Base-by-base conservation (phyloP, 768 basidiomycete species). In the Pulveroboletus sp. region DNA sequence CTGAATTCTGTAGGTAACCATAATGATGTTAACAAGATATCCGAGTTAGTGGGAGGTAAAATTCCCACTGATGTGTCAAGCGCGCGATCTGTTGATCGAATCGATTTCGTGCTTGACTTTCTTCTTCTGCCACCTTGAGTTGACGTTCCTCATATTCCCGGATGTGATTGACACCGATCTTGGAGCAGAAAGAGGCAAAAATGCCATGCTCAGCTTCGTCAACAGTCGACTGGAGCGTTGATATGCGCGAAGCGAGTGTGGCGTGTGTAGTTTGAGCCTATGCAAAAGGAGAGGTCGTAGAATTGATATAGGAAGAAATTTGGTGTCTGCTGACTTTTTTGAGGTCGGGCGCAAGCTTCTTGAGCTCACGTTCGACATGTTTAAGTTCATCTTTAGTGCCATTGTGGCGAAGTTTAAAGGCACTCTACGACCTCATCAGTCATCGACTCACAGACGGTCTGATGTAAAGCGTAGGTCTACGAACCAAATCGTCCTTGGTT, bases 121-220 rank as follows among this genome's bases (percentile, higher is more conserved):
- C 92, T 59, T 89, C 89, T 67, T 93, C 86, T 0, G 89, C 91
- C 21, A 89, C 80, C 66, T 86, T 89, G 28, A 97, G 73, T 61
- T 95, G 92, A 18, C 87, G 82, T 63, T 92, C 88, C 68, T 98
- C 95, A 64, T 94, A 99, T 58, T 94, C 91, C 26, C 94, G 82
- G 55, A 99, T 92, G 68, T 84, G 84, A 14, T 71, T 65, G 7
- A 96, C 85, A 9, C 82, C 78, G 56, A 97, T 93, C 57, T 81
- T 78, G 33, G 69, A 65, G 63, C 94, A 97, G 71, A 99, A 97
- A 4, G 70, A 66, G 1, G 68, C 72, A 62, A 94, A 98, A 11
- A 94, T 71, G 3, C 72, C 72, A 60, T 92, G 89, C 63, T 97
- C 96, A 0, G 89, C 92, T 7, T 71, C 74, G 56, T 93, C 77